Conservation (phyloP, 768 basidiomycete species). For the Lactarius sanguifluus region DNA sequence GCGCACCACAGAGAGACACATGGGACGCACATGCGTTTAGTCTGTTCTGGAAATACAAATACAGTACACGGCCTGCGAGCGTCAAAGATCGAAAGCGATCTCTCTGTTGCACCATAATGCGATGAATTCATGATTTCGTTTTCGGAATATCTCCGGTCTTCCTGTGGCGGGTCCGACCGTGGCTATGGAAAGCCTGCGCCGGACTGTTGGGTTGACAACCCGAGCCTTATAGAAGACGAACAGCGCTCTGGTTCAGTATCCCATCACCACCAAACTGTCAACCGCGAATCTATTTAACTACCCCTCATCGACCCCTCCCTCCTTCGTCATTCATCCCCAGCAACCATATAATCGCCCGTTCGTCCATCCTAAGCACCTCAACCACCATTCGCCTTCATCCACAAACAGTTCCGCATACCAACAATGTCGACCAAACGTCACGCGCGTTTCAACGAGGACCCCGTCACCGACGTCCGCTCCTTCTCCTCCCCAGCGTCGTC, state of each 20-base stretch:
- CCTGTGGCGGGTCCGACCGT: conserved; percentile 4
- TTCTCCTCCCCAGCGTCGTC: conserved; percentile 20
- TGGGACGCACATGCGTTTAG: conserved; percentile 14
- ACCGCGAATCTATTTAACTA: conserved; percentile 21
- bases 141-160: not conserved
- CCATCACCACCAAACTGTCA: not conserved
- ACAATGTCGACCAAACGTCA: conserved; percentile 15
- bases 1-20: not conserved
- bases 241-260: not conserved
- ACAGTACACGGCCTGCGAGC: not conserved
- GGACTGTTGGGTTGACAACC: not conserved
- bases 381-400: not conserved
- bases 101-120: not conserved
- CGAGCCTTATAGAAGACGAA: not conserved
- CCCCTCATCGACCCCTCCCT: not conserved
- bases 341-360: not conserved
- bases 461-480: conserved; percentile 20
- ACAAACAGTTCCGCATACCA: conserved; percentile 1
- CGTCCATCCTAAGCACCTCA: not conserved
- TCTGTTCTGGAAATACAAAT: not conserved
- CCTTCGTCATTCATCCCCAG: not conserved
- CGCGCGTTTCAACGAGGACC: conserved; percentile 23
- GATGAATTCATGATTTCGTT: not conserved
- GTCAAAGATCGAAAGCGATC: not conserved
- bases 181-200: not conserved